Conservation (phyloP, 192 early-diverging fungal genomes). For the Dimargaris verticillata region DNA sequence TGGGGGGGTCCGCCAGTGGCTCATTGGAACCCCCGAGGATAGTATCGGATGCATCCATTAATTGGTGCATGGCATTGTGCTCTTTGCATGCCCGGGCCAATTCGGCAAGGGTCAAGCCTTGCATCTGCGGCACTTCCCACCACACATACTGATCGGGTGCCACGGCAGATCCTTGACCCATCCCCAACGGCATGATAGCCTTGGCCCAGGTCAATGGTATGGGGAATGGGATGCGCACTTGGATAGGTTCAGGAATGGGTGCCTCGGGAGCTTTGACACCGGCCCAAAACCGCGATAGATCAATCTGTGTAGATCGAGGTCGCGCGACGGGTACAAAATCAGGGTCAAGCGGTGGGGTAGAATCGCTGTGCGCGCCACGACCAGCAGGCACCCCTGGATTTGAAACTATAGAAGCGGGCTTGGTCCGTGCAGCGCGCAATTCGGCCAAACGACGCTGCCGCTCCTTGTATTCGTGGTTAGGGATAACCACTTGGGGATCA, state of each 20-base stretch:
- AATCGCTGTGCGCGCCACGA: too few relatives aligned
- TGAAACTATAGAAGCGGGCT: too few relatives aligned
- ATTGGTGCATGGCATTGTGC: background rate
- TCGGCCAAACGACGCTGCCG: background rate
- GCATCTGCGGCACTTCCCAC: constrained; percentile 17
- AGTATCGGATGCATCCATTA: background rate
- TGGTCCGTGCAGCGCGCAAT: too few relatives aligned
- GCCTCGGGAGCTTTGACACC: constrained; percentile 20
- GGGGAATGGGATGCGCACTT: constrained; percentile 14
- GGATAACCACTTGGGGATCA: background rate
- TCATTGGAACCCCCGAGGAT: background rate
- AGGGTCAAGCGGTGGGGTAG: background rate
- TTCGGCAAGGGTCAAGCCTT: constrained; percentile 10
- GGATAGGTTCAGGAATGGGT: constrained; percentile 22
- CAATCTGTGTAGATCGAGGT: constrained; percentile 12
- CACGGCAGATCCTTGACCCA: background rate
- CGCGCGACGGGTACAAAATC: constrained; percentile 4
- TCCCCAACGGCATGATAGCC: constrained; percentile 14
- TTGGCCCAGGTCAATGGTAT: constrained; percentile 22
- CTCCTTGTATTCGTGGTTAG: background rate
- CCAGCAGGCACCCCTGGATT: too few relatives aligned
- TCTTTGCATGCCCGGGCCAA: constrained; percentile 10
- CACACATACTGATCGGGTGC: constrained; percentile 9
- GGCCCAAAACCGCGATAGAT: constrained; percentile 20
- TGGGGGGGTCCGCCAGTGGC: constrained; percentile 1